Evolutionary conservation across 768 basidiomycete species (phyloP), one percentile per base, ranked within the genome.

Genomic region (Hypholoma fasciculare): DNA sequence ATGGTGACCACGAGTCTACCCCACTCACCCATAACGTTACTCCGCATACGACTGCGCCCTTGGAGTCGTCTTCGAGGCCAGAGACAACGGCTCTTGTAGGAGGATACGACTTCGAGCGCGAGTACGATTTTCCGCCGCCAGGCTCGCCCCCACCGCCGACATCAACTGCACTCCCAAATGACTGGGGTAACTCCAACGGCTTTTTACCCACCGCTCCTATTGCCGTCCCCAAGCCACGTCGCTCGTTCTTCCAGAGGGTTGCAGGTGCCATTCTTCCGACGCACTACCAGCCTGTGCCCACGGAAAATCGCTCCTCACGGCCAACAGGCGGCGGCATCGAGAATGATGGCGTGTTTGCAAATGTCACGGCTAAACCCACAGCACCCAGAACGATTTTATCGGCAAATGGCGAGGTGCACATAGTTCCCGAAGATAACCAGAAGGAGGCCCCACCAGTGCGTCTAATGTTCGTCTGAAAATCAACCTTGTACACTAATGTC

Each of bases 341-440:
- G 30, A 94, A 96, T 66, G 95, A 97, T 64, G 97, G 97, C 2
- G 96, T 98, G 8, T 99, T 98, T 68, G 87, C 90, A 30, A 99
- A 98, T 67, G 86, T 99, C 38, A 87, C 85, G 63, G 96, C 96
- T 1, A 97, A 97, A 70, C 96, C 97, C 1, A 74, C 76, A 52
- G 70, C 69, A 14, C 69, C 77, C 1, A 76, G 80, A 23, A 56
- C 81, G 53, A 66, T 85, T n/a, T 72, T 65, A 36, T 72, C 77
- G 19, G 81, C 80, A 37, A 73, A 87, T 63, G 89, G 89, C 4
- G 77, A 78, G 63, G 74, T 82, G 3, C 80, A 80, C 68, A 76
- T 87, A 66, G 83, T 87, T 39, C 93, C 94, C 4, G 95, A 97
- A 66, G 88, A 92, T 48, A 77, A 79, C 7, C 88, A 92, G 70